A percentile compares a stretch with the other conserved stretches of the same genome.
Evolutionary conservation across 2,329 filamentous ascomycete species (phyloP).

Genomic region (Diaporthe sp.): DNA sequence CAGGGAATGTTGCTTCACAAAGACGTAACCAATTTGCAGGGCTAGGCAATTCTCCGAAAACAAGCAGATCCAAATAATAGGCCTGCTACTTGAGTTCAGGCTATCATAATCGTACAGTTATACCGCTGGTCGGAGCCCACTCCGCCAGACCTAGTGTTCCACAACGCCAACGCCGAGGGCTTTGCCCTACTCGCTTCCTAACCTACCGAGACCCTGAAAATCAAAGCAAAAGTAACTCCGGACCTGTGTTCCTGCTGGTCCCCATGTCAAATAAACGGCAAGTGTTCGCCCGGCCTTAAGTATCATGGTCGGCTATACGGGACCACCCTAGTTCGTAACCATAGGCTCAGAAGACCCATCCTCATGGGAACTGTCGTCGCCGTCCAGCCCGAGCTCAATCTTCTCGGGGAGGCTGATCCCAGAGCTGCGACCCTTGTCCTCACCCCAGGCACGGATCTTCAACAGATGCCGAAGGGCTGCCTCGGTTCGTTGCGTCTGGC

Average conservation of each 20-base stretch:
- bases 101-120: slow-evolving; percentile 37
- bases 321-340: slow-evolving; percentile 57
- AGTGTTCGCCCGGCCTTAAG: neutral
- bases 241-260: neutral
- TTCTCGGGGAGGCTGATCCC: slow-evolving; percentile 53
- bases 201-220: slow-evolving; percentile 37
- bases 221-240: slow-evolving; percentile 33
- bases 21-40: neutral
- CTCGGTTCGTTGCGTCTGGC: slow-evolving; percentile 78
- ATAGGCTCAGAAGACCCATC: slow-evolving; percentile 62
- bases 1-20: neutral
- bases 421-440: slow-evolving; percentile 65
- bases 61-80: neutral
- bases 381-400: slow-evolving; percentile 52
- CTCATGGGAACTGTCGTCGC: slow-evolving; percentile 47
- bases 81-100: neutral
- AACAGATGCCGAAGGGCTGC: slow-evolving; percentile 86
- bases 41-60: neutral
- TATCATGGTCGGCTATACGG: neutral
- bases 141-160: neutral
- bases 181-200: slow-evolving; percentile 31
- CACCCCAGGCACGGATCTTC: slow-evolving; percentile 86
- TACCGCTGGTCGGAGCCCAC: slow-evolving; percentile 31
- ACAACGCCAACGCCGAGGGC: slow-evolving; percentile 36
- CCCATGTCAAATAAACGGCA: neutral